Base-by-base conservation (phyloP, 805 yeast genomes). In the Candida quercuum region DNA sequence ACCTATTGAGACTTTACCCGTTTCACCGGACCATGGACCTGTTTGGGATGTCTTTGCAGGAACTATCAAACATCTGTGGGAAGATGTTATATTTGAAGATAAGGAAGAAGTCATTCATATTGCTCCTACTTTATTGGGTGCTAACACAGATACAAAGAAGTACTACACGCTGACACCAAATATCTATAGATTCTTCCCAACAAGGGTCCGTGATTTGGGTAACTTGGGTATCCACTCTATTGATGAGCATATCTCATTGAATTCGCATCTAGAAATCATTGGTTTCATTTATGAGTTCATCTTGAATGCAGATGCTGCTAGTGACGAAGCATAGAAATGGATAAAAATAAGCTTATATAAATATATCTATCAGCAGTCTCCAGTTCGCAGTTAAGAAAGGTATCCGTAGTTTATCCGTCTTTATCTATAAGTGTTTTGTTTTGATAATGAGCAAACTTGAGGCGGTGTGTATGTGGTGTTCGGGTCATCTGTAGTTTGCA, bases 131-230 rank as follows among this genome's bases (percentile, higher is more conserved):
- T 54, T 81, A 28, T 72, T 76, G 70, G 67, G 83, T 3, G 88
- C 81, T 16, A 81, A 81, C 57, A 82, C 89, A 3, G 89, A 83
- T 52, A 81, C 88, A 5, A 63, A 66, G 40, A 67, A 72, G 49
- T 83, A 78, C 58, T 80, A 86, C 87, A 53, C 60, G 30, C 60
- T 83, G 48, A 72, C 82, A 3, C 57, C 65, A 26, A 72, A 81
- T 50, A 78, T 83, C 36, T 83, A 67, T 62, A 66, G 89, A 40
- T 77, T 69, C 54, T 67, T 69, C 30, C 82, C 86, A 11, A 71
- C 69, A 23, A 56, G 61, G 16, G 47, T 55, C 25, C 59, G 57
- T 28, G 56, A 64, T 24, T 56, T 60, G 30, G 45, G 49, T 14
- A 66, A 62, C 31, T 54, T 55, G 16, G 60, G 64, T 36, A 60